Conservation (phyloP, 1,284 basidiomycete species). For the Leucoagaricus sp. region DNA sequence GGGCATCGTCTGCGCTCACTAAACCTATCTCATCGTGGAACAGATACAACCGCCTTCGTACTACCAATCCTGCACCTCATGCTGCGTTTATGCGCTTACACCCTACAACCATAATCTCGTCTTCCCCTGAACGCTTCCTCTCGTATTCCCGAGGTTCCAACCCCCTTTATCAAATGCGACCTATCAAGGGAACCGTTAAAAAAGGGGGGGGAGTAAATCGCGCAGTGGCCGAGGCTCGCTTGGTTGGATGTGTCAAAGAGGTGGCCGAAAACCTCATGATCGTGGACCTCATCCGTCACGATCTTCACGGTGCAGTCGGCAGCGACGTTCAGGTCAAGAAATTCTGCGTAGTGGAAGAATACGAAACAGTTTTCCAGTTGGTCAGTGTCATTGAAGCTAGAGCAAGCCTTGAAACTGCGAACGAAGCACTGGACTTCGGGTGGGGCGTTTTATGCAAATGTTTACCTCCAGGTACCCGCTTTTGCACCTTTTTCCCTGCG, state of each 20-base stretch:
- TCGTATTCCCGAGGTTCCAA: slow-evolving; percentile 76
- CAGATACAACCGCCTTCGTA: slow-evolving; percentile 71
- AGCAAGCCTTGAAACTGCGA: slow-evolving; percentile 30
- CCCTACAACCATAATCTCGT: slow-evolving; percentile 69
- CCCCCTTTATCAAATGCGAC: slow-evolving; percentile 80
- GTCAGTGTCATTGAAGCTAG: slow-evolving; percentile 91
- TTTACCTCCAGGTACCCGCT: slow-evolving; percentile 85
- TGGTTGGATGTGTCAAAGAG: slow-evolving; percentile 85
- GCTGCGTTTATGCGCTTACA: slow-evolving; percentile 81
- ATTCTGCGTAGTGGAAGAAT: slow-evolving; percentile 91
- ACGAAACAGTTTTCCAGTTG: slow-evolving; percentile 94
- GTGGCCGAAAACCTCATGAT: slow-evolving; percentile 99
- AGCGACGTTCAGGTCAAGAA: slow-evolving; percentile 80
- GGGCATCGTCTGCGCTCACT: too few relatives aligned
- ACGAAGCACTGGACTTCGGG: slow-evolving; percentile 50
- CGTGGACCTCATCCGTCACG: slow-evolving; percentile 94
- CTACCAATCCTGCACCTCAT: slow-evolving; percentile 89
- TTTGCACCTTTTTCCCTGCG: background rate
- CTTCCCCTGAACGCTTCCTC: slow-evolving; percentile 93
- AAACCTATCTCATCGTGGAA: slow-evolving; percentile 65
- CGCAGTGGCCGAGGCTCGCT: slow-evolving; percentile 59
- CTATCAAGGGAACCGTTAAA: slow-evolving; percentile 92
- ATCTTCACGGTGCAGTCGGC: slow-evolving; percentile 80
- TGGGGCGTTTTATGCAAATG: slow-evolving; percentile 81
- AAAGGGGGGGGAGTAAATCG: slow-evolving; percentile 66